phyloP scores from a whole-genome alignment of 306 rosid species.

The Adenanthera pavonina region DNA sequence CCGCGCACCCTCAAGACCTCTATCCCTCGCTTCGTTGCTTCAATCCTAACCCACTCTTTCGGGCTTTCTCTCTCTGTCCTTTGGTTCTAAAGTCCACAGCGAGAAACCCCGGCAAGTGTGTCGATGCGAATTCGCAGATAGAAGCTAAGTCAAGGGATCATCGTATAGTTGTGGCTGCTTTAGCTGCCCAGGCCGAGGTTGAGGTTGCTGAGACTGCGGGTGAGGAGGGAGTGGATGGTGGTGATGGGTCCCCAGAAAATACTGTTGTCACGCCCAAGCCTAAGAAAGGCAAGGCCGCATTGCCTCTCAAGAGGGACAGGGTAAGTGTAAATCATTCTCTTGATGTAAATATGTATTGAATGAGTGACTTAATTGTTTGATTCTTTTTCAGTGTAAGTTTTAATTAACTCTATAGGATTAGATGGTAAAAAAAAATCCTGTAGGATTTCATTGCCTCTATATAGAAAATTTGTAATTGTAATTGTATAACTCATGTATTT shows the following conservation, averaged over 20 bases:
- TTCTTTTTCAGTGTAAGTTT: slow-evolving; percentile 39
- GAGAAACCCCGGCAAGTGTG: slow-evolving; percentile 39
- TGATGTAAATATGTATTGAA: slow-evolving; percentile 5
- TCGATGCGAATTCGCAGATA: slow-evolving; percentile 34
- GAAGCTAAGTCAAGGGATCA: slow-evolving; percentile 34
- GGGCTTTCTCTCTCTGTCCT: slow-evolving; percentile 51
- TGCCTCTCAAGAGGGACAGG: slow-evolving; percentile 88
- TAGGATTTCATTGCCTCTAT: slow-evolving; percentile 30
- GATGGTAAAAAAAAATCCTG: no score
- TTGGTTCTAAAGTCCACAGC: slow-evolving; percentile 43
- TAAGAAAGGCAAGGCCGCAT: slow-evolving; percentile 89
- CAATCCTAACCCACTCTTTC: slow-evolving; percentile 52
- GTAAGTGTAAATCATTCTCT: slow-evolving; percentile 45
- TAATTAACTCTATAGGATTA: slow-evolving; percentile 16
- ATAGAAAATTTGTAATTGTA: background rate
- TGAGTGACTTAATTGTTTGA: background rate
- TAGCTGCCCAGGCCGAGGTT: slow-evolving; percentile 63
- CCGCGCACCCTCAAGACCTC: slow-evolving; percentile 56
- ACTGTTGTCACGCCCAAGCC: slow-evolving; percentile 56
- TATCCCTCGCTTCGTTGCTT: slow-evolving; percentile 60
- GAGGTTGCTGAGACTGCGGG: slow-evolving; percentile 49
- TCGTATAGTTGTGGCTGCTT: slow-evolving; percentile 53
- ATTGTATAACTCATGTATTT: slow-evolving; percentile 6
- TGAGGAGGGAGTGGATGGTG: slow-evolving; percentile 46
- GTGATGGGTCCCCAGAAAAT: slow-evolving; percentile 20